Evolutionary conservation across 257 asterid genomes (phyloP), one percentile per base, ranked within the genome.

Genomic region (Ophiorrhiza pumila): DNA sequence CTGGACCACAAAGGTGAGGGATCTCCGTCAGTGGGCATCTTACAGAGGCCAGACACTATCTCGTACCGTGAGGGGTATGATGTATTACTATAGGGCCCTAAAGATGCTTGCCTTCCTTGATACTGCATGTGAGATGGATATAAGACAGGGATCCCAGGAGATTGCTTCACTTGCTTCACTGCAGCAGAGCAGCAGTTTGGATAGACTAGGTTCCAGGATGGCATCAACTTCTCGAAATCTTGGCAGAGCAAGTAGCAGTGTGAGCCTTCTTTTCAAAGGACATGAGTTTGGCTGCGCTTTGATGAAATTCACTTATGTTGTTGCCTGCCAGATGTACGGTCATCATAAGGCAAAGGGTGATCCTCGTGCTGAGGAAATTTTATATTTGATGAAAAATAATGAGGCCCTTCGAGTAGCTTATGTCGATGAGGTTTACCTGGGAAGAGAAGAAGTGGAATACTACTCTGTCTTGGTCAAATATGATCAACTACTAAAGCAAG

Each of bases 281-380:
- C 79, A 76, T 4, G 97, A 93, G 80, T 89, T 85, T 81, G 98
- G 90, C 35, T 81, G 76, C 71, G 96, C 96, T 71, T 77, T 91
- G 23, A 91, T 93, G 97, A 93, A 93, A 80, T 93, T 52, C 80
- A 89, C 93, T 42, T 93, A 93, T 42, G 95, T 93, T 63, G 91
- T 93, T 68, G 89, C 98, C 45, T 93, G 98, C 85, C 98, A 93
- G 83, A 80, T 93, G 87, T 93, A 93, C 72, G 98, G 98, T n/a
- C 83, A 79, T 69, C 98, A 93, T 31, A 93, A 89, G 85, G 77
- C 60, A 52, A 93, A 62, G 81, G 88, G 91, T 9, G 96, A 91
- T 75, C 58, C 94, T 8, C 97, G 96, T 47, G 98, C 97, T 27
- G 96, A 93, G 43, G 98, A 93, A 85, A 87, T 93, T 57, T 83